phyloP scores from a whole-genome alignment of 2,329 filamentous ascomycete species.

The Aspergillus tamarii region DNA sequence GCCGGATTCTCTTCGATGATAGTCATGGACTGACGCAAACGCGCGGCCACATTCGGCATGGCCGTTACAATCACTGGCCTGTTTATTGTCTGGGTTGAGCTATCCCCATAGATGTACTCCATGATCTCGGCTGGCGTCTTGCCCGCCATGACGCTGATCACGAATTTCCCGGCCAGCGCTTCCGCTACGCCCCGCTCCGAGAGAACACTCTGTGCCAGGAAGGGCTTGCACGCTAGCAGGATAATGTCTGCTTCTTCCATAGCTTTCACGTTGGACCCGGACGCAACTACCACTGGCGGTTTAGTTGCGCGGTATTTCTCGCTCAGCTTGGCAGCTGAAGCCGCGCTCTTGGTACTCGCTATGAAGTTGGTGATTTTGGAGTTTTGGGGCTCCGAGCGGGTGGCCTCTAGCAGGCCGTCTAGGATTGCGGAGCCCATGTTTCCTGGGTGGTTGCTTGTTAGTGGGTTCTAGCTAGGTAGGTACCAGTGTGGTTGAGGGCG shows the following conservation, averaged over 20 bases:
- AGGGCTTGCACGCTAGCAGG: slow-evolving; percentile 52
- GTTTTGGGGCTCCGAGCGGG: slow-evolving; percentile 14
- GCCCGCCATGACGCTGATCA: slow-evolving; percentile 56
- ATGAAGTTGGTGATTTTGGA: slow-evolving; percentile 34
- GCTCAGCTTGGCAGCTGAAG: slow-evolving; percentile 38
- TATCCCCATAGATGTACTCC: slow-evolving; percentile 27
- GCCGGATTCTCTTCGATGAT: slow-evolving; percentile 53
- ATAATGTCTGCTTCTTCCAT: slow-evolving; percentile 43
- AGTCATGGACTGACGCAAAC: slow-evolving; percentile 50
- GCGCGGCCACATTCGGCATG: slow-evolving; percentile 51
- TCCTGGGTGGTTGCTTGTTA: slow-evolving; percentile 24
- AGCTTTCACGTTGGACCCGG: slow-evolving; percentile 40
- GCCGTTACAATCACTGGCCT: slow-evolving; percentile 41
- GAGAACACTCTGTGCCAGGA: slow-evolving; percentile 46
- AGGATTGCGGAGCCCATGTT: slow-evolving; percentile 45
- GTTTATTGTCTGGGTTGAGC: too few species aligned
- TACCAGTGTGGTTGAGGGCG: background rate
- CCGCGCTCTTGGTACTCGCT: slow-evolving; percentile 43
- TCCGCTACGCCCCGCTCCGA: slow-evolving; percentile 37
- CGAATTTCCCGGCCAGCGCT: slow-evolving; percentile 48
- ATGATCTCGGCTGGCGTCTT: slow-evolving; percentile 44
- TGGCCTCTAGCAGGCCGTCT: slow-evolving; percentile 34
- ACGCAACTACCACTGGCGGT: slow-evolving; percentile 35
- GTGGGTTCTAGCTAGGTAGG: background rate
- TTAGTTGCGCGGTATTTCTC: slow-evolving; percentile 32